Evolutionary conservation across 176 grass and related monocot species (phyloP), one percentile per base, ranked within the genome.

Genomic region (Olyra latifolia): DNA sequence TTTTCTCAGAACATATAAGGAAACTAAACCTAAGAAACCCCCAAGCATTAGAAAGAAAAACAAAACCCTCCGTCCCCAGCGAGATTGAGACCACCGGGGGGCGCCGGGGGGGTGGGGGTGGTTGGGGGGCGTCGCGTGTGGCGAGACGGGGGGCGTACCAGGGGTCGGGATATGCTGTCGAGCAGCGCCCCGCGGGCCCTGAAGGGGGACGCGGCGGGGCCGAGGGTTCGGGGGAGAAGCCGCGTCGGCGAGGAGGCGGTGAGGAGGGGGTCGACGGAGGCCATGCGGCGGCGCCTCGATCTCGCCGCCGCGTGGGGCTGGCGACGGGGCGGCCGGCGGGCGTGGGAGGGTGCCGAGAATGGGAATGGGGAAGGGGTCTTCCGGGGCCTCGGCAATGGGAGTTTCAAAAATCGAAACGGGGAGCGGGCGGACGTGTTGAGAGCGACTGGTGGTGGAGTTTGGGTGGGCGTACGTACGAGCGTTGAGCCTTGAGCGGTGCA

Each of bases 201-300:
- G 41, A 80, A 81, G 49, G 80, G 70, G 53, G 84, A 71, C 40
- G 49, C 48, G 39, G 53, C 22, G 44, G 74, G 67, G 32, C 76
- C 87, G 38, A 92, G 47, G n/a, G 83, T 84, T 46, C 87, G 65
- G 29, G 61, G 72, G 53, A 92, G 87, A 76, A 89, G 80, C n/a
- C 11, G 45, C 27, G 77, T 30, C n/a, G 81, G 22, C 5, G 59
- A 84, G 20, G 71, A 56, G 16, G 24, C 66, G 10, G 41, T 24
- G 64, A 56, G 58, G 58, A 86, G 80, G 41, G 84, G 75, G 53
- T 84, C 84, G 40, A 54, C 80, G 35, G 28, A n/a, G 8, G 54
- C 29, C 64, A 47, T 85, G 66, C 44, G n/a, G 45, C 45, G 6
- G 40, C 35, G 30, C 54, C 43, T 69, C 15, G 32, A 60, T 63